Evolutionary conservation across 805 yeast genomes (phyloP), one percentile per base, ranked within the genome.

Genomic region (Wickerhamomyces chaumierensis): DNA sequence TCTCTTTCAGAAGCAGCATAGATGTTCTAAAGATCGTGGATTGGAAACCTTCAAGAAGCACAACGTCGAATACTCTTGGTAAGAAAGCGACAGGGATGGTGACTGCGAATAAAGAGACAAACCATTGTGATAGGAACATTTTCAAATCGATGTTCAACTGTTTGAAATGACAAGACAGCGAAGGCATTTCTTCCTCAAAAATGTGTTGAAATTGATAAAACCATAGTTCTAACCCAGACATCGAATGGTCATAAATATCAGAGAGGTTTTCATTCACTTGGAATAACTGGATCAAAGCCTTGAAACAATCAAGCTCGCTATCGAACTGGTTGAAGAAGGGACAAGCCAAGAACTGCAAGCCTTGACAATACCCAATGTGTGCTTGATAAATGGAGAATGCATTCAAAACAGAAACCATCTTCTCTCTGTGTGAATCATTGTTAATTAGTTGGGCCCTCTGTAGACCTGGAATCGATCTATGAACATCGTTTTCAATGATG

Each of bases 351-450:
- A 78, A 78, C 19, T 78, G 67, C 16, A 78, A 58, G 6, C 84
- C 84, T 53, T 77, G 84, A 52, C 84, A 77, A 49, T 77, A 77
- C 11, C 84, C 84, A 46, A 77, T 70, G 46, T 76, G 79, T 38
- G 68, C 66, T 55, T 77, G 82, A 49, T 73, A 77, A 45, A 75
- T 71, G 36, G 78, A 73, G 48, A 71, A 77, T 1, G 80, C 82
- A 40, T 77, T 73, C 42, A 77, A 60, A 23, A 77, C 68, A 20
- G 69, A 68, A 31, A 74, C 75, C 40, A 77, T 66, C 44, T 63
- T 61, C 9, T 50, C 43, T 38, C 71, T 51, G 14, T 62, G 66
- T 16, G 60, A 57, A 15, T 53, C 59, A 25, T 62, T 55, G 34
- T 62, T 58, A 56, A 78, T 71, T 65, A 1, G 57, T 56, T 17